These are phyloP conservation scores for Fraxinus floribunda DNA, from an alignment of 305 asterid species.

Conservation along the genomic window DNA sequence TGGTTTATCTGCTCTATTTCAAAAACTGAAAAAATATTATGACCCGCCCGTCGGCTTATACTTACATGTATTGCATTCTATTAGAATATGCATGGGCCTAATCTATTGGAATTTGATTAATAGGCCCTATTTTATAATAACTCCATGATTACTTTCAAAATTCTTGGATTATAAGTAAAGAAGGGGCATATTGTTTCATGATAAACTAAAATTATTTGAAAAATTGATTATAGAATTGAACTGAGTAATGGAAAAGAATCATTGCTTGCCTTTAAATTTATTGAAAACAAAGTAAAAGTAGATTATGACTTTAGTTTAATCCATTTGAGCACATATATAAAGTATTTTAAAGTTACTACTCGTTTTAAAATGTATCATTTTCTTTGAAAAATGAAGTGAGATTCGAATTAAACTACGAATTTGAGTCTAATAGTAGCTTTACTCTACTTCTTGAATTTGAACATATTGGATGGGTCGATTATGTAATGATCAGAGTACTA, in stretches of 20 bases:
- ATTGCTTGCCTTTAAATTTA: background rate
- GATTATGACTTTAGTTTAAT: too few species aligned
- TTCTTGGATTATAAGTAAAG: slow-evolving; percentile 10
- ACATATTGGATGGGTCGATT: too few species aligned
- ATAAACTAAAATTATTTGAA: background rate
- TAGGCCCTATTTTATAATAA: slow-evolving; percentile 1
- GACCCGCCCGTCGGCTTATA: too few species aligned
- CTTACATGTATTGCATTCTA: too few species aligned
- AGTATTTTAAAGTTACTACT: background rate
- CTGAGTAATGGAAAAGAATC: too few species aligned
- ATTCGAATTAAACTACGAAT: too few species aligned
- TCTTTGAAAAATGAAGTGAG: background rate
- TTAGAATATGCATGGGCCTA: background rate
- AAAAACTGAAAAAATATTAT: too few species aligned
- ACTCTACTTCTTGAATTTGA: too few species aligned
- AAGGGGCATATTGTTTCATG: background rate
- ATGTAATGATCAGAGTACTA: too few species aligned
- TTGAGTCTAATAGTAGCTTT: background rate
- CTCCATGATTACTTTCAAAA: slow-evolving; percentile 18
- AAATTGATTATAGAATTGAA: too few species aligned
- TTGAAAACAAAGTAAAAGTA: background rate
- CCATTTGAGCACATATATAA: background rate
- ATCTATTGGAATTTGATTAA: too few species aligned
- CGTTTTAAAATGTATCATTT: background rate
- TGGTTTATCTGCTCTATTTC: background rate